Base-by-base conservation (phyloP, 1,284 basidiomycete species). In the Athelia sp. region DNA sequence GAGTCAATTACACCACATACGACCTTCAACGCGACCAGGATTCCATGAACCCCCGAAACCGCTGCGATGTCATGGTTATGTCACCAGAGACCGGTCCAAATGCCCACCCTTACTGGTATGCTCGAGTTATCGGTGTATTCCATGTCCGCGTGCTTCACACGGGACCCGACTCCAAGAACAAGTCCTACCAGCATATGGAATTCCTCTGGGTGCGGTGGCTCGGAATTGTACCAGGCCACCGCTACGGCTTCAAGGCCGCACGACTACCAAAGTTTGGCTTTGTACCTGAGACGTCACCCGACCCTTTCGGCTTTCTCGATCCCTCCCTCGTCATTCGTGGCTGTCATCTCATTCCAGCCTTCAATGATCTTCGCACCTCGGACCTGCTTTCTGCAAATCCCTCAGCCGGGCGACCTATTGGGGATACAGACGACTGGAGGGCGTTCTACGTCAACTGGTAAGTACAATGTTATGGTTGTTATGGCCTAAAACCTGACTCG, bases 51-150 rank as follows among this genome's bases (percentile, higher is more conserved):
- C 35, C 49, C 18, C 15, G 43, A 15, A 10, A 52, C 44, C 17
- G 22, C 51, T 0, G 45, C 15, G 24, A 59, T 15, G n/a, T 57
- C 23, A 58, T 62, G 50, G 47, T 62, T 1, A 50, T 59, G 1
- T 42, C 51, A 0, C 34, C 32, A 0, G 43, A 62, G 11, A 22
- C 15, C 11, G 43, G 23, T 17, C 21, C 50, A 8, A 19, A 11
- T 9, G 11, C 43, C 0, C 56, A 66, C 42, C 61, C 60, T 0
- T 72, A 65, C 50, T 66, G 62, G 63, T 75, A 72, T 56, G 67
- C 63, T 0, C 52, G 53, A 0, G 56, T 75, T 0, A 43, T 72
- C 19, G 60, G 63, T 0, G 60, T 73, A 3, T 70, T 63, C 46
- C 70, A 73, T 46, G 58, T 54, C 4, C 52, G 57, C 13, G 56